Evolutionary conservation across 140 eudicot genomes (phyloP).

Genomic region (Flaveria floridana): DNA sequence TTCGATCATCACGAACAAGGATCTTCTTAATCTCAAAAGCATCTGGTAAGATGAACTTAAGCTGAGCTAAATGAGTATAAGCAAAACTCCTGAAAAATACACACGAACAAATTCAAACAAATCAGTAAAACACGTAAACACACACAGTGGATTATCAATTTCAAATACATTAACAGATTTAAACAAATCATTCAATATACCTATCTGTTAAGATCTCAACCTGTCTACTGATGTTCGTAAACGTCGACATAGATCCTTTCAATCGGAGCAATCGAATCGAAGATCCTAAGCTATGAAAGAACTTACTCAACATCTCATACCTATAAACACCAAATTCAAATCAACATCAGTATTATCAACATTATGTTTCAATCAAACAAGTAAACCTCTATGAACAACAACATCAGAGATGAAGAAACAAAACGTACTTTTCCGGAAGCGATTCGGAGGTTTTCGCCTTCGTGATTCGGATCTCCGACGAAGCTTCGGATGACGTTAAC

Average conservation of each 20-base stretch:
- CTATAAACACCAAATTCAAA: slow-evolving; percentile 32
- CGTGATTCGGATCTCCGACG: slow-evolving; percentile 13
- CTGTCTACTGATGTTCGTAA: slow-evolving; percentile 53
- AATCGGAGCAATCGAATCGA: slow-evolving; percentile 54
- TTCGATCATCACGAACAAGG: slow-evolving; percentile 63
- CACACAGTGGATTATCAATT: background rate
- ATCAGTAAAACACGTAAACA: background rate
- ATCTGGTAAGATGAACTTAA: slow-evolving; percentile 71
- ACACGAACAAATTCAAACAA: background rate
- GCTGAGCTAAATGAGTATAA: slow-evolving; percentile 64
- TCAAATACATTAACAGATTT: background rate
- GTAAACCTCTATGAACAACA: background rate
- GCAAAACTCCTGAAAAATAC: slow-evolving; percentile 62
- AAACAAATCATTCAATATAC: slow-evolving; percentile 26
- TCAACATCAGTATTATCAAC: background rate
- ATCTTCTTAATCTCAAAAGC: slow-evolving; percentile 65
- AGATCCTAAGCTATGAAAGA: slow-evolving; percentile 65
- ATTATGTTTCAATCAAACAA: no score
- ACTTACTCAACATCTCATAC: slow-evolving; percentile 62
- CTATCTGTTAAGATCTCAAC: slow-evolving; percentile 68
- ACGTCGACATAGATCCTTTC: slow-evolving; percentile 50
- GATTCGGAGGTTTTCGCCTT: slow-evolving; percentile 25
- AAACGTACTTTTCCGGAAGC: slow-evolving; percentile 58
- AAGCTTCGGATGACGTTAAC: background rate
- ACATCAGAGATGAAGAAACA: background rate